Conservation (phyloP, 2,329 filamentous ascomycete genomes). For the Penicillium paneum region DNA sequence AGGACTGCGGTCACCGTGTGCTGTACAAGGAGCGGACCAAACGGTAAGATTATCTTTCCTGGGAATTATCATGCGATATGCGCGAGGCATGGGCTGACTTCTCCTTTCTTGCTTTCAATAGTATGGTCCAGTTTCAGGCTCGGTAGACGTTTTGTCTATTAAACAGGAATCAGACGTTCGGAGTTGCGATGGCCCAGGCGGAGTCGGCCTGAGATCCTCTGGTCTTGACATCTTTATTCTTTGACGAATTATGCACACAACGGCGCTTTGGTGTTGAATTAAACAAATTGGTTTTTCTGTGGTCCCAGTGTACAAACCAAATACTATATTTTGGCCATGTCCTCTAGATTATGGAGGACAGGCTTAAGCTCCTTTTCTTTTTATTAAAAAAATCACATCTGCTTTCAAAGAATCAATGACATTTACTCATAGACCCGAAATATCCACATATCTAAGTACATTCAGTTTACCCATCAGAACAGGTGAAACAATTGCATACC, state of each 20-base stretch:
- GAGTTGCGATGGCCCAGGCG: slow-evolving; percentile 1
- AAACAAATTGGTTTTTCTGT: slow-evolving; percentile 5
- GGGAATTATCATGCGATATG: slow-evolving; percentile 1
- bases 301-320: neutral
- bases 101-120: slow-evolving; percentile 38
- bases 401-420: neutral
- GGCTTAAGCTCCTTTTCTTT: neutral
- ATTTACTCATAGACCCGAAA: neutral
- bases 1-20: slow-evolving; percentile 90
- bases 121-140: slow-evolving; percentile 98
- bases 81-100: slow-evolving; percentile 12
- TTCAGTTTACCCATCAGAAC: neutral
- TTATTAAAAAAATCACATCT: neutral
- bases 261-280: slow-evolving; percentile 32
- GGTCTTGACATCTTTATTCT: slow-evolving; percentile 4
- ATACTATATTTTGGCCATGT: neutral
- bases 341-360: neutral
- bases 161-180: neutral
- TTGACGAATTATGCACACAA: slow-evolving; percentile 30
- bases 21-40: slow-evolving; percentile 98
- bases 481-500: neutral
- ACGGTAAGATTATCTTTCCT: slow-evolving; percentile 60
- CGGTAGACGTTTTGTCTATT: slow-evolving; percentile 53
- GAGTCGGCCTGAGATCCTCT: slow-evolving; percentile 7
- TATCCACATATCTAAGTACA: neutral